A percentile compares a stretch with the other conserved stretches of the same genome.
phyloP scores from a whole-genome alignment of 2,329 filamentous ascomycete genomes.

The Colletotrichum simmondsii region DNA sequence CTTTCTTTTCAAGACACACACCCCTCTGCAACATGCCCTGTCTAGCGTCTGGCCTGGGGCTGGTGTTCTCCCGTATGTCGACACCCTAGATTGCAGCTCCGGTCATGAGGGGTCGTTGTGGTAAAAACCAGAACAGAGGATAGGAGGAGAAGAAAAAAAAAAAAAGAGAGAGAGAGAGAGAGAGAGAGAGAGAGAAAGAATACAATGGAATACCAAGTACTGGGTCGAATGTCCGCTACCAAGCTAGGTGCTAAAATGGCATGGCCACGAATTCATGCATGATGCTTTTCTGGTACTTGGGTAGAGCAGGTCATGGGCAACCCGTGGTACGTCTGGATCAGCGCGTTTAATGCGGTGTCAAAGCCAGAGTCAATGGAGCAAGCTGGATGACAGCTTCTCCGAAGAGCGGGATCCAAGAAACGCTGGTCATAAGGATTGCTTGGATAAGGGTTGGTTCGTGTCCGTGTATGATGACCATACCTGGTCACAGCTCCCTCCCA shows the following conservation, averaged over 20 bases:
- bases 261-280: constrained; percentile 60
- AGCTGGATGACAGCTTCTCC: constrained; percentile 24
- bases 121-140: background rate
- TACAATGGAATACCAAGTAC: constrained; percentile 41
- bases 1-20: constrained; percentile 30
- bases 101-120: constrained; percentile 19
- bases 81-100: constrained; percentile 20
- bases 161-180: background rate
- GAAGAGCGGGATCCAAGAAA: constrained; percentile 19
- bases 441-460: constrained; percentile 24
- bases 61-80: constrained; percentile 31
- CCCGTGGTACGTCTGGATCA: constrained; percentile 40
- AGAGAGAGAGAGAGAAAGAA: constrained; percentile 35
- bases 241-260: constrained; percentile 48
- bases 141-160: background rate
- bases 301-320: constrained; percentile 44
- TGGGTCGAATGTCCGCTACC: constrained; percentile 44
- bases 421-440: constrained; percentile 3
- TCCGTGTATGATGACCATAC: constrained; percentile 24
- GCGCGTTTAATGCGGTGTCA: constrained; percentile 39
- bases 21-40: constrained; percentile 20
- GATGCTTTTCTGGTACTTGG: constrained; percentile 34
- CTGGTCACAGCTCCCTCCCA: constrained; percentile 27
- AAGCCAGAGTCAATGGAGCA: constrained; percentile 21
- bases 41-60: constrained; percentile 25